Evolutionary conservation across 305 asterid genomes (phyloP).

Genomic region (Galium porrigens): DNA sequence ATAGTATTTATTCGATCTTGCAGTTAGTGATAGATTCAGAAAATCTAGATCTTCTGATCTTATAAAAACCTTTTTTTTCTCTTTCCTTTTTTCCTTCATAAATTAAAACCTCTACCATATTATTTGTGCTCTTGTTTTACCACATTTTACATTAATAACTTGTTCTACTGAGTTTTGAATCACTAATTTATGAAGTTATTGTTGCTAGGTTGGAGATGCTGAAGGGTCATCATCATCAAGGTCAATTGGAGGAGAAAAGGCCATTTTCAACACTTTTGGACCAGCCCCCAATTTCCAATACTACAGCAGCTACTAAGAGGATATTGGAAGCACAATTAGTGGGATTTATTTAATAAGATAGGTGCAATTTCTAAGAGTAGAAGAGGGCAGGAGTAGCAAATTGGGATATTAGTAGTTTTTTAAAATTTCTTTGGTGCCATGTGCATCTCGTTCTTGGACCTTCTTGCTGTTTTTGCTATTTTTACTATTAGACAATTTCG

Average conservation of each 20-base stretch:
- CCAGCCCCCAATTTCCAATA: conserved; percentile 27
- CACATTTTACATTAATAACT: no score
- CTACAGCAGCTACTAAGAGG: conserved; percentile 28
- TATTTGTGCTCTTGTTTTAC: no score
- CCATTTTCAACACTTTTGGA: conserved; percentile 29
- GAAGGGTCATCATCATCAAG: conserved; percentile 19
- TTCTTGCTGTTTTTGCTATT: neutral
- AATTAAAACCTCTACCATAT: no score
- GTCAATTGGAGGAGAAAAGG: conserved; percentile 6
- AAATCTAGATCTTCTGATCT: no score
- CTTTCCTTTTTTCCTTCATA: neutral
- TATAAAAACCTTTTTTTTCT: no score
- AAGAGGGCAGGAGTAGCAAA: neutral
- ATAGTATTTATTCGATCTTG: neutral
- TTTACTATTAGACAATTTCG: neutral
- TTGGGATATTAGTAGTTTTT: conserved; percentile 1
- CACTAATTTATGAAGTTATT: conserved; percentile 4
- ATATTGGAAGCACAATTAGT: neutral
- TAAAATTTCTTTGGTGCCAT: conserved; percentile 13
- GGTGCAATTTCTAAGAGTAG: conserved; percentile 17
- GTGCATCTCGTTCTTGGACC: conserved; percentile 14
- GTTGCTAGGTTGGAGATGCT: conserved; percentile 34
- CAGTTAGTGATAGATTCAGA: neutral
- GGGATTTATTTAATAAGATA: conserved; percentile 9
- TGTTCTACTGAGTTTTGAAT: no score